A percentile compares a stretch with the other conserved stretches of the same genome.
Evolutionary conservation across 805 yeast species (phyloP).

Genomic region (Wickerhamomyces ciferrii): DNA sequence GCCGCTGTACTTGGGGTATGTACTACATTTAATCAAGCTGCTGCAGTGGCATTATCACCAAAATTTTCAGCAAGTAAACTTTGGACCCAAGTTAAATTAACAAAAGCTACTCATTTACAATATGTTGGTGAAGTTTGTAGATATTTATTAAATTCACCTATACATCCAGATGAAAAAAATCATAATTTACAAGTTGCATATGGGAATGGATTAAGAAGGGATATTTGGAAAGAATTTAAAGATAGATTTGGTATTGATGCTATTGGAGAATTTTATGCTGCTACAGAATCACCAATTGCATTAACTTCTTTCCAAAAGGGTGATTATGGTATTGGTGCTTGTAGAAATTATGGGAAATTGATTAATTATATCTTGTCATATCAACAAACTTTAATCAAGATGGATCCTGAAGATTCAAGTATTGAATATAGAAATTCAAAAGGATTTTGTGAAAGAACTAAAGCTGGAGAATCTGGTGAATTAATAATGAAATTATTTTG

Average conservation of each 20-base stretch:
- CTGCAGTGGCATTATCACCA: constrained; percentile 69
- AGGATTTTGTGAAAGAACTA: constrained; percentile 57
- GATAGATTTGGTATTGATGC: constrained; percentile 66
- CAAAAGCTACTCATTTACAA: constrained; percentile 76
- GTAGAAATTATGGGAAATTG: constrained; percentile 69
- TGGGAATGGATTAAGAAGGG: constrained; percentile 89
- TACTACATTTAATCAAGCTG: constrained; percentile 64
- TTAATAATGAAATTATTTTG: constrained; percentile 70
- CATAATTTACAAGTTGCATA: constrained; percentile 68
- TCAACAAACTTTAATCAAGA: constrained; percentile 58
- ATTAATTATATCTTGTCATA: constrained; percentile 45
- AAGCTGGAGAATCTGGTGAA: constrained; percentile 75
- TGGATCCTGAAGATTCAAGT: constrained; percentile 78
- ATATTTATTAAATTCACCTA: constrained; percentile 63
- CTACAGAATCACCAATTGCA: constrained; percentile 90
- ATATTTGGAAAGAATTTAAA: constrained; percentile 82
- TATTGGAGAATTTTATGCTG: constrained; percentile 89
- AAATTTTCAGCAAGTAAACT: constrained; percentile 80
- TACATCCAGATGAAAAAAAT: constrained; percentile 56
- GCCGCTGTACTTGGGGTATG: constrained; percentile 84
- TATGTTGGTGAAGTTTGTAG: constrained; percentile 96
- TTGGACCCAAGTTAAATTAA: constrained; percentile 81
- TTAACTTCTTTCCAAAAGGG: constrained; percentile 77
- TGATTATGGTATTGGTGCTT: constrained; percentile 80
- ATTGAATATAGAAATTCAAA: constrained; percentile 63